A percentile compares a stretch with the other conserved stretches of the same genome.
Evolutionary conservation across 352 stramenopile species (phyloP).

Genomic region (Aphanomyces astaci): DNA sequence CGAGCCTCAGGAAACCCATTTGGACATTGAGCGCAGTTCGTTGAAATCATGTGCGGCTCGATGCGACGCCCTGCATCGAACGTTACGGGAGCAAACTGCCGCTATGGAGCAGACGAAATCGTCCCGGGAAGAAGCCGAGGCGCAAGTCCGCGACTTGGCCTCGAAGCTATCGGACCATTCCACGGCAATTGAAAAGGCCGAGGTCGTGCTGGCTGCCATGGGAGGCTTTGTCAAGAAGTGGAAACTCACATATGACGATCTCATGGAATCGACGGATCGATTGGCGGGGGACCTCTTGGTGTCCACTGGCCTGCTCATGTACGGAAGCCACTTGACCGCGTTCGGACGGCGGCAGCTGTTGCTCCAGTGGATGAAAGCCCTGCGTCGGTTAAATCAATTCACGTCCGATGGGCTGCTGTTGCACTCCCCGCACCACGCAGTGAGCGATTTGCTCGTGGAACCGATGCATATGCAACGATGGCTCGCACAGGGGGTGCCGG

Average conservation of each 20-base stretch:
- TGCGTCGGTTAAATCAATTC: slow-evolving; percentile 23
- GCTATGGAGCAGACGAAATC: slow-evolving; percentile 6
- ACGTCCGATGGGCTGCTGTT: slow-evolving; percentile 33
- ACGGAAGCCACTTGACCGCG: slow-evolving; percentile 32
- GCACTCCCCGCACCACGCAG: slow-evolving; percentile 22
- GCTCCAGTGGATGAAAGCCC: slow-evolving; percentile 32
- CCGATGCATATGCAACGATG: slow-evolving; percentile 34
- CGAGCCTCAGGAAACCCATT: slow-evolving; percentile 32
- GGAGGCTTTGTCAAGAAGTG: slow-evolving; percentile 33
- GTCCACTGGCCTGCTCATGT: slow-evolving; percentile 41
- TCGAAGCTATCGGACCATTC: slow-evolving; percentile 11
- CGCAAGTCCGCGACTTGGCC: slow-evolving; percentile 10
- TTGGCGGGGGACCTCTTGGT: slow-evolving; percentile 59
- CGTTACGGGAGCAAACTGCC: not conserved
- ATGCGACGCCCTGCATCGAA: not conserved
- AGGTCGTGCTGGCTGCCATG: slow-evolving; percentile 4
- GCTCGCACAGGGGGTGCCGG: slow-evolving; percentile 37
- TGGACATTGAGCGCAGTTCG: not conserved
- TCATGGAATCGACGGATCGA: slow-evolving; percentile 33
- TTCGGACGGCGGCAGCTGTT: slow-evolving; percentile 27
- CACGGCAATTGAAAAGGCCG: slow-evolving; percentile 14
- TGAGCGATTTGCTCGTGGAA: slow-evolving; percentile 33
- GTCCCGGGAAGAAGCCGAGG: not conserved
- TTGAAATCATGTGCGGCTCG: not conserved
- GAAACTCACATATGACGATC: slow-evolving; percentile 34